A percentile compares a stretch with the other conserved stretches of the same genome.
phyloP scores from a whole-genome alignment of 2,329 filamentous ascomycete genomes.

The Penicillium sp. region DNA sequence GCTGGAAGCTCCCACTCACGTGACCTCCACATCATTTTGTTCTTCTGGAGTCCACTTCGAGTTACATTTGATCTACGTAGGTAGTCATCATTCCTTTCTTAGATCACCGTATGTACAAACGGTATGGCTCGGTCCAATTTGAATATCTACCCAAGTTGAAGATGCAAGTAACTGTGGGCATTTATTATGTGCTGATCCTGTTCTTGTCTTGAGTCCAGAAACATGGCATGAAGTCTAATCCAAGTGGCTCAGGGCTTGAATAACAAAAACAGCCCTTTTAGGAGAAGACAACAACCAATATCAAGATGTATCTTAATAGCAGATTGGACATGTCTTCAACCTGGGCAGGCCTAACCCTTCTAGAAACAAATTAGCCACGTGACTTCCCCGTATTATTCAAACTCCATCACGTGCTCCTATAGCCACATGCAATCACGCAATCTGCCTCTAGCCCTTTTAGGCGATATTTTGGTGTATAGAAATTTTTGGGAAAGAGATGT shows the following conservation, averaged over 20 bases:
- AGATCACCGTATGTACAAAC: not conserved
- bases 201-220: no score
- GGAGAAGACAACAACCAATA: no score
- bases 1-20: conserved; percentile 33
- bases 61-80: not conserved
- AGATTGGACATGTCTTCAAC: no score
- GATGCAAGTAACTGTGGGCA: no score
- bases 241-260: no score
- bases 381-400: not conserved
- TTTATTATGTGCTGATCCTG: no score
- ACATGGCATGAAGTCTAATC: no score
- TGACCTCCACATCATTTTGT: conserved; percentile 19
- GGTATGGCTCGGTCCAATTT: no score
- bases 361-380: not conserved
- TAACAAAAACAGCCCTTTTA: no score
- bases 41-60: not conserved
- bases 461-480: not conserved
- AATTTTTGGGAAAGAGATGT: not conserved
- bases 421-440: conserved; percentile 4
- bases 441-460: conserved; percentile 1
- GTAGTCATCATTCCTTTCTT: not conserved
- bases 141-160: no score
- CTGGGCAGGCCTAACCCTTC: no score
- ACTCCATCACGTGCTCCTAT: not conserved
- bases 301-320: no score